Conservation (phyloP, 2,329 filamentous ascomycete species). For the Colletotrichum sp. region DNA sequence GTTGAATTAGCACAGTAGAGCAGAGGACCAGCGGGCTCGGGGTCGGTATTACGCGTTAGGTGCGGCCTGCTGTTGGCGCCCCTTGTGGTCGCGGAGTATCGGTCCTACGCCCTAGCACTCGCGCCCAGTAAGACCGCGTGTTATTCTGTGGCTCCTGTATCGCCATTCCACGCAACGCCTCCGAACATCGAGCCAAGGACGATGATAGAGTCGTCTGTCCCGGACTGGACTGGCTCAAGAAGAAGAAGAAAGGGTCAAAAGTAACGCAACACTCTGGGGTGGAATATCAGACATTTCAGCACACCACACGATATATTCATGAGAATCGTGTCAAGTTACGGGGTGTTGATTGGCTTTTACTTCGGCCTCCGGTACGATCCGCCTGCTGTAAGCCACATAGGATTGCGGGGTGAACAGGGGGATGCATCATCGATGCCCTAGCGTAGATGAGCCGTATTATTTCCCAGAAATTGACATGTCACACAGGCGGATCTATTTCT, state of each 20-base stretch:
- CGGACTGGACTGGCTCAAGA: fast-evolving
- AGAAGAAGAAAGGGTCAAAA: background rate
- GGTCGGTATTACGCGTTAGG: background rate
- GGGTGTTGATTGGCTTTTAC: background rate
- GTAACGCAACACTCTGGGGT: background rate
- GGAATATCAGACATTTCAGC: background rate
- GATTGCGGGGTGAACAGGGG: background rate
- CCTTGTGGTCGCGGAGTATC: background rate
- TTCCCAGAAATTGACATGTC: background rate
- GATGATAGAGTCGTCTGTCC: background rate
- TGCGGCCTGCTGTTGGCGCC: background rate
- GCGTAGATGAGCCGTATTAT: background rate
- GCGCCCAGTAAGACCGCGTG: background rate
- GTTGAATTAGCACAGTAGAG: background rate
- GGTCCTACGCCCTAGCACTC: background rate
- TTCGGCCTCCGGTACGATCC: background rate
- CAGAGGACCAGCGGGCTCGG: background rate
- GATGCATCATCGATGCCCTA: background rate
- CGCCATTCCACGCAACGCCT: background rate
- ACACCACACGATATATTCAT: background rate
- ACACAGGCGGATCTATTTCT: background rate
- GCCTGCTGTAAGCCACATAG: background rate
- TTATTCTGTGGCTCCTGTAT: background rate
- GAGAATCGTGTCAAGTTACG: background rate
- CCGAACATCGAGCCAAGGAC: background rate